A percentile compares a stretch with the other conserved stretches of the same genome.
phyloP scores from a whole-genome alignment of 163 green algal genomes.

The Scenedesmus sp. region DNA sequence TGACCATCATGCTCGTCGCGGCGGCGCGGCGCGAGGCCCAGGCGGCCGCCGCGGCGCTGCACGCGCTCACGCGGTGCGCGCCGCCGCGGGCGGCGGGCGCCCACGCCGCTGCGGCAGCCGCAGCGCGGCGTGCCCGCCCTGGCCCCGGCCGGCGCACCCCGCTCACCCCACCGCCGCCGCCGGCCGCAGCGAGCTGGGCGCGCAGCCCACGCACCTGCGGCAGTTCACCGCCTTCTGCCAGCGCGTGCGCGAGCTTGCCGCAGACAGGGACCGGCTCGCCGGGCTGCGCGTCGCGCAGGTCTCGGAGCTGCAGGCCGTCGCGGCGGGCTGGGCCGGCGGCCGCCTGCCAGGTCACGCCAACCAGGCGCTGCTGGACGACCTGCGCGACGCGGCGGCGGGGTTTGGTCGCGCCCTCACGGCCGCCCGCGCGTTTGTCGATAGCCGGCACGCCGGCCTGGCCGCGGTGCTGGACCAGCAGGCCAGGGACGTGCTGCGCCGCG shows the following conservation, averaged over 20 bases:
- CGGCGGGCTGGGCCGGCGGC: neutral
- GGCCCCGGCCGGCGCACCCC: no score
- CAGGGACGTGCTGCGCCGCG: constrained; percentile 1
- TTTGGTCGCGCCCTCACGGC: neutral
- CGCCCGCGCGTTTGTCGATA: constrained; percentile 23
- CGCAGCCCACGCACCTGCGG: constrained; percentile 9
- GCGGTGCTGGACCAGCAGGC: constrained; percentile 33
- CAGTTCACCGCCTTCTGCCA: constrained; percentile 27
- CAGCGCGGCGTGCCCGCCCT: no score
- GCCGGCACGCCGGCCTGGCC: constrained; percentile 21
- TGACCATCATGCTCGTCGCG: constrained; percentile 34
- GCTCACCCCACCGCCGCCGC: no score
- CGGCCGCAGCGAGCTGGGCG: neutral
- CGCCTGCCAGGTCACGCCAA: constrained; percentile 21
- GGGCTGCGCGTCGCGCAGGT: neutral
- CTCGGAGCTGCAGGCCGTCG: constrained; percentile 3
- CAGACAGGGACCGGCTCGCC: no score
- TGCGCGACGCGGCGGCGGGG: constrained; percentile 4
- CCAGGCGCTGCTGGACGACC: constrained; percentile 28
- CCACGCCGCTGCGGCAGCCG: no score
- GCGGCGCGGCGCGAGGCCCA: constrained; percentile 2
- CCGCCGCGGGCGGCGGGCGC: no score
- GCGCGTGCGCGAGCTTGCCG: neutral
- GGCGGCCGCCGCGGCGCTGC: neutral
- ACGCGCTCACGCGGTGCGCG: neutral